Evolutionary conservation across 768 basidiomycete species (phyloP), one percentile per base, ranked within the genome.

Genomic region (Podaxis sp.): DNA sequence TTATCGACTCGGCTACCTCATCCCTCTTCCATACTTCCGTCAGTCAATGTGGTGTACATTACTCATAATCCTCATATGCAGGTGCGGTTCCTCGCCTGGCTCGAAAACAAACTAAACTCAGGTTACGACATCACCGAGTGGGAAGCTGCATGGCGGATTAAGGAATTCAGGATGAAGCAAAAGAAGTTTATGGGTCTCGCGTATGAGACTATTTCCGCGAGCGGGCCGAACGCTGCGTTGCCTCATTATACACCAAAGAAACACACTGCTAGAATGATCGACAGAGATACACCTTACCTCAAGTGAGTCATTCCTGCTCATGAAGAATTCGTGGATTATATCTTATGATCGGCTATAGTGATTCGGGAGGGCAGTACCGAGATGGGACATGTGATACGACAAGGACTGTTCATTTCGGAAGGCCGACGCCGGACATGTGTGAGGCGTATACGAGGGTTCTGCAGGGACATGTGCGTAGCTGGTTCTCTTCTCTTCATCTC

Each of bases 391-490:
- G 89, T 74, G 89, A 93, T 70, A 91, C 89, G 26, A 90, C 89
- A 13, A 84, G 91, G 54, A 93, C 91, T 0, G 76, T 93, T 30
- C 91, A 94, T 76, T 93, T 96, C 70, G 94, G 95, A 46, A 84
- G 87, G n/a, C 91, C 92, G 6, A 87, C 89, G n/a, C 64, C 80
- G n/a, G 90, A 93, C 65, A 88, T 93, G 72, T 89, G 86, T 71
- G 90, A 95, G 66, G 95, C 96, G 1, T 99, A 88, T 75, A 99
- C 97, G 33, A 83, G 95, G 51, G 97, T 99, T 48, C 73, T 99
- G 62, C 97, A 99, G 76, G 96, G 96, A 7, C 97, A 99, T 77
- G 93, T 94, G 79, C 69, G 91, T 83, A 22, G n/a, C 6, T 46
- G 20, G 5, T 44, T 17, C 15, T 46, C 20, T 56, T 62, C 53